phyloP scores from a whole-genome alignment of 192 early-diverging fungal species.

The Gonapodya sp. region DNA sequence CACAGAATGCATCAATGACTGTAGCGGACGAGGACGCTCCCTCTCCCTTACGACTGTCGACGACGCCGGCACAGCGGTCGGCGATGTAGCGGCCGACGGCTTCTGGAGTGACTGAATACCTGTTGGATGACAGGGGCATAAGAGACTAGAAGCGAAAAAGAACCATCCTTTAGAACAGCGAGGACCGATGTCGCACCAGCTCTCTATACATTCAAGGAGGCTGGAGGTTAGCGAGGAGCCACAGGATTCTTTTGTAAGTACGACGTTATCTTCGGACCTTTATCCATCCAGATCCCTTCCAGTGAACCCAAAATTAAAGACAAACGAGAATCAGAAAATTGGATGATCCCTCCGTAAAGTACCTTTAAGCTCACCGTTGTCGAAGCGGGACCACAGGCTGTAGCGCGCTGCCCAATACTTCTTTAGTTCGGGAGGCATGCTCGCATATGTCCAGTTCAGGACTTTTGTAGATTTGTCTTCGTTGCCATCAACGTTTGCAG shows the following conservation, averaged over 20 bases:
- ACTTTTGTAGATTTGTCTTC: no score
- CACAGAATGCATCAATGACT: slow-evolving; percentile 6
- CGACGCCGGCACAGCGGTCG: not conserved
- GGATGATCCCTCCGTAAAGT: not conserved
- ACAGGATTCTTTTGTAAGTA: no score
- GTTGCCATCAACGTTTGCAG: not conserved
- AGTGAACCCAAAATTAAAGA: no score
- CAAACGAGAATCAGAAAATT: not conserved
- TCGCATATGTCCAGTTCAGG: not conserved
- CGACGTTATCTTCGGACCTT: not conserved
- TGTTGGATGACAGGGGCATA: not conserved
- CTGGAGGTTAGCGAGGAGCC: not conserved
- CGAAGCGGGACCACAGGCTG: not conserved
- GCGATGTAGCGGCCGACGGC: not conserved
- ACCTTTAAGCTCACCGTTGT: not conserved
- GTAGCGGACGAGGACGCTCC: not conserved
- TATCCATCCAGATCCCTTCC: not conserved
- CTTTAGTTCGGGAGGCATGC: not conserved
- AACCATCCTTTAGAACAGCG: not conserved
- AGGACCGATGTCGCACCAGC: not conserved
- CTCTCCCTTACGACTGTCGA: not conserved
- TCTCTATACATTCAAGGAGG: not conserved
- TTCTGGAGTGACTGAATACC: slow-evolving; percentile 10
- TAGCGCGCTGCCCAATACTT: slow-evolving; percentile 3
- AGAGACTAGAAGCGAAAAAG: not conserved